Base-by-base conservation (phyloP, 345 rosid species). In the Kandelia obovata region DNA sequence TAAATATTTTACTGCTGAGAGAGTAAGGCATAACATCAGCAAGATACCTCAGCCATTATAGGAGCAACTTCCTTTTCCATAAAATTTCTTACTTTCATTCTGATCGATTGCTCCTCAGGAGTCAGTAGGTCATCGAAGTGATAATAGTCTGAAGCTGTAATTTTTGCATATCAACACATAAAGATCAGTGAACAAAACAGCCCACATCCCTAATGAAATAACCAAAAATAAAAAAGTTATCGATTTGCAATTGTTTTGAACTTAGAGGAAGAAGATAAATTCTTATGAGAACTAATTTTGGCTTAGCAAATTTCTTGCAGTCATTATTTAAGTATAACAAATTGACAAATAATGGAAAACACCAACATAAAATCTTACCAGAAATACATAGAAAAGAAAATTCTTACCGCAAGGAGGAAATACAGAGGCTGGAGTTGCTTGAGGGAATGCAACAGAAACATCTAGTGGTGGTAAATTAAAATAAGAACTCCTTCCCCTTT, bases 51-150 rank as follows among this genome's bases (percentile, higher is more conserved):
- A 7, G 95, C 32, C 96, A 96, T 90, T 28, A 96, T 76, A 0
- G 97, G 98, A 43, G 99, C 99, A 66, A 96, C 85, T 81, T 89
- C 91, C 74, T 85, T 96, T 78, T 96, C 99, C 98, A 92, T 84
- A 75, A 82, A 88, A 68, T 82, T 82, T 70, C 96, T 86, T 61
- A 96, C 99, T 85, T 77, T 85, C 75, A 65, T 66, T 53, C 87
- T 77, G 26, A 87, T 1, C 15, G 85, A 88, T 69, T 82, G 89
- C 81, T 96, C 98, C 83, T 90, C 97, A 9, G 80, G 79, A 67
- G 83, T 87, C 88, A 96, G 62, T 19, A 92, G 73, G 69, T 96
- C 99, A 77, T 85, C 81, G 60, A 81, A 80, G 27, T 89, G 92
- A 65, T 78, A 92, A 78, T 90, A 96, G 60, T 96, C 98, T 11